phyloP scores from a whole-genome alignment of 1,284 basidiomycete genomes.

The Tilletia walkeri region DNA sequence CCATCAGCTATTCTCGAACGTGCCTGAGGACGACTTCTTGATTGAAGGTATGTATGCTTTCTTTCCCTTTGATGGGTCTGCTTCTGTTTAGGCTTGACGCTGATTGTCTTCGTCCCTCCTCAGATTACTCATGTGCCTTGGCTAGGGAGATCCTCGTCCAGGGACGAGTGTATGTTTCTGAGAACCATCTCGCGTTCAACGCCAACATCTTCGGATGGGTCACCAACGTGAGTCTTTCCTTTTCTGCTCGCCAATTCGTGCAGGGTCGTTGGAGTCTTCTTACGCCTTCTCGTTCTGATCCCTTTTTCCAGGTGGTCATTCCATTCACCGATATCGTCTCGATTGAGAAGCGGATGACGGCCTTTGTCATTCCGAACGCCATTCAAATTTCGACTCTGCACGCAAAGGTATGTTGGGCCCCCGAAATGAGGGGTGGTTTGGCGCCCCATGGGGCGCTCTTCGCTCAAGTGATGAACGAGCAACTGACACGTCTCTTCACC shows the following conservation, averaged over 20 bases:
- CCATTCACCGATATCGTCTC: constrained; percentile 85
- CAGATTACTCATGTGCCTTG: constrained; percentile 94
- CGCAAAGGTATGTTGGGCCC: constrained; percentile 55
- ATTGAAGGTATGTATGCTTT: constrained; percentile 74
- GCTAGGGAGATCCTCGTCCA: constrained; percentile 95
- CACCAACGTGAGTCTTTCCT: constrained; percentile 71
- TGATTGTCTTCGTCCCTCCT: background rate
- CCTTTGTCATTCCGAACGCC: constrained; percentile 96
- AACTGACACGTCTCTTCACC: too few relatives aligned
- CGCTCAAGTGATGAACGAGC: background rate
- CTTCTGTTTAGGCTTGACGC: constrained; percentile 8
- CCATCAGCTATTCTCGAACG: constrained; percentile 77
- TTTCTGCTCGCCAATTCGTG: background rate
- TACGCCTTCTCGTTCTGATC: background rate
- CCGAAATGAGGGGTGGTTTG: background rate
- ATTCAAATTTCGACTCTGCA: constrained; percentile 83
- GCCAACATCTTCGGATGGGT: constrained; percentile 99
- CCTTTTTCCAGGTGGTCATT: constrained; percentile 69
- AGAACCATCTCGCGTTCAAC: constrained; percentile 97
- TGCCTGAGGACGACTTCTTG: constrained; percentile 94
- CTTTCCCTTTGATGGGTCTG: background rate
- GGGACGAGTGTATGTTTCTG: constrained; percentile 92
- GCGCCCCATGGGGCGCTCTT: background rate
- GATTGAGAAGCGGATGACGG: constrained; percentile 97
- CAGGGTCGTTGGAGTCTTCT: background rate